Conservation (phyloP, 371 early-diverging fungal genomes). For the Lichtheimia hyalospora region DNA sequence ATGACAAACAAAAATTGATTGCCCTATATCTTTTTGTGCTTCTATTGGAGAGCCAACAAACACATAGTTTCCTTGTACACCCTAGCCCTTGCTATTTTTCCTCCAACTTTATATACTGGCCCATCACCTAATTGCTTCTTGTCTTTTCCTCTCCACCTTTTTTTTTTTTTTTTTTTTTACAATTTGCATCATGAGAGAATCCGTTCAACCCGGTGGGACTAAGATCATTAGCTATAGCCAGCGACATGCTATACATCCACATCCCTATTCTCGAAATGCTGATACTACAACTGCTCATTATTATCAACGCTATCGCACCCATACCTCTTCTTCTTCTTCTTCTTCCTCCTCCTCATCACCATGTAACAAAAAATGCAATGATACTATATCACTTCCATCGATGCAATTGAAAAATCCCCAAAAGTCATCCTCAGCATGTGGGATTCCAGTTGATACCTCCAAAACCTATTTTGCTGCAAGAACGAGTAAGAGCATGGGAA, state of each 20-base stretch:
- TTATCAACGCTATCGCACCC: not conserved
- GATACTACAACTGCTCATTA: not conserved
- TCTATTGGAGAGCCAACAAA: not conserved
- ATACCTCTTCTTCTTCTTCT: not conserved
- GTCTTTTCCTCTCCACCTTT: not conserved
- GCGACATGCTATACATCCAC: no score
- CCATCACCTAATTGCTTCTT: not conserved
- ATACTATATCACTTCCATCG: constrained; percentile 1
- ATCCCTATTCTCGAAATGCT: not conserved
- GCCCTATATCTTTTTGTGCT: not conserved
- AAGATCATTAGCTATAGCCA: not conserved
- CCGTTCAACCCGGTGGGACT: not conserved
- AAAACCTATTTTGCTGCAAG: not conserved
- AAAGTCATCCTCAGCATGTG: no score
- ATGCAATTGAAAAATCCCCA: constrained; percentile 2
- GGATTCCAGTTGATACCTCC: not conserved
- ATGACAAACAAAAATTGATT: constrained; percentile 7
- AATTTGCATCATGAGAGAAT: constrained; percentile 3
- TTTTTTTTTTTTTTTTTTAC: no score
- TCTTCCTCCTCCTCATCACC: not conserved
- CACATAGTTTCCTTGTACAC: not conserved
- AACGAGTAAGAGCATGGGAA: not conserved
- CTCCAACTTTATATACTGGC: not conserved
- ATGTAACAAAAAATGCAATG: constrained; percentile 5
- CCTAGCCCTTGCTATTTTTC: not conserved